Evolutionary conservation across 768 basidiomycete genomes (phyloP), one percentile per base, ranked within the genome.

Genomic region (Mycena haematopus): DNA sequence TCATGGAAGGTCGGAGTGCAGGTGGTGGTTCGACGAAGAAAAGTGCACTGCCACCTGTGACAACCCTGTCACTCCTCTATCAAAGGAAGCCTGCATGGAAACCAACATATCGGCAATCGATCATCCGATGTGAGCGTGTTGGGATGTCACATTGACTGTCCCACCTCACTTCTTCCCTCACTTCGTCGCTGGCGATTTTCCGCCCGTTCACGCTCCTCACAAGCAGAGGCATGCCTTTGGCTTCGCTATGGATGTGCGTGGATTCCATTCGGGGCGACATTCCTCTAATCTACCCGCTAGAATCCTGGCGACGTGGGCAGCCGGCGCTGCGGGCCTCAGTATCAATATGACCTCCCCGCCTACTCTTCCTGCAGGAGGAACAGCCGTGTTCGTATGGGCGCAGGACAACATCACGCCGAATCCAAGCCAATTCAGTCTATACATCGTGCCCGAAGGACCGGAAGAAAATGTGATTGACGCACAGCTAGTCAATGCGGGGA

Each of bases 391-490:
- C 46, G 56, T 38, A 21, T 58, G 57, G 57, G 49, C 57, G 24
- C 57, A 44, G 49, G 57, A 58, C 49, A 58, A 52, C 27, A 7
- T 10, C 49, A 52, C 57, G 22, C n/a, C 27, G n/a, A 58, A 58
- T 58, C 57, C 57, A 15, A 52, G 49, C 49, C 57, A 58, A 58
- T 52, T 58, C 50, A 44, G 27, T 51, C 50, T 58, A 6, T 52
- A 51, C 49, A 42, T 58, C 8, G 38, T 52, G 6, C 57, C 49
- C 13, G 57, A 21, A 4, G 49, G 49, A 50, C 36, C 49, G 49
- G 4, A 31, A 2, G 57, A 50, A 3, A 51, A 58, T 25, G 27
- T 52, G 27, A 21, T 58, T n/a, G 50, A 31, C 50, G 25, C 36
- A 4, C 57, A 58, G 29, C 27, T 58, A 8, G 57, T 58, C 29